A percentile compares a stretch with the other conserved stretches of the same genome.
These are phyloP conservation scores for Penicillium corylophilum DNA, from an alignment of 2,329 filamentous ascomycete species.

Conservation along the genomic window DNA sequence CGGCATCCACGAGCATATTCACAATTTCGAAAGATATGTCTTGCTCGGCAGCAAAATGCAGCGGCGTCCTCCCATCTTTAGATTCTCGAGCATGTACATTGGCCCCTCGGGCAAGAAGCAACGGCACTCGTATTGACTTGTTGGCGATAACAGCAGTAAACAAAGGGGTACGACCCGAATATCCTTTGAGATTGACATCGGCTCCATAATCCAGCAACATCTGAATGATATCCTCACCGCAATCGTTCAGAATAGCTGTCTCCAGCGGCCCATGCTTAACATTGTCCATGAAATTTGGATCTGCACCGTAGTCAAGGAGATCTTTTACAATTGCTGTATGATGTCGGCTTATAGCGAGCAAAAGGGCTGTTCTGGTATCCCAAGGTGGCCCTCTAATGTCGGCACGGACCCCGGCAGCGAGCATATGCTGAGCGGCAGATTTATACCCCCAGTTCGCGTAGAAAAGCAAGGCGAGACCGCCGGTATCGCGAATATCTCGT, in stretches of 20 bases:
- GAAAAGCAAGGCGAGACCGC: background rate
- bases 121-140: background rate
- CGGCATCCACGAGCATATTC: background rate
- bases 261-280: background rate
- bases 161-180: background rate
- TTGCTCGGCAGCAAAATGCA: background rate
- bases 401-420: background rate
- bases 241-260: background rate
- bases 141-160: background rate
- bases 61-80: background rate
- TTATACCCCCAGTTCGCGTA: background rate
- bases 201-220: background rate
- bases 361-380: background rate
- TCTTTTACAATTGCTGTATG: background rate
- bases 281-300: background rate
- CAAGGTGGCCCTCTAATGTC: background rate
- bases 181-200: background rate
- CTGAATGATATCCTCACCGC: background rate
- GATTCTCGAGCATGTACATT: background rate
- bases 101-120: background rate
- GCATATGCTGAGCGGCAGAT: background rate
- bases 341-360: background rate
- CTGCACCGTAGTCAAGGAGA: background rate
- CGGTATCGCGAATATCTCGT: background rate
- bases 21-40: background rate